These are phyloP conservation scores for Chlorella sp. DNA, from an alignment of 139 green algal species.

Conservation along the genomic window DNA sequence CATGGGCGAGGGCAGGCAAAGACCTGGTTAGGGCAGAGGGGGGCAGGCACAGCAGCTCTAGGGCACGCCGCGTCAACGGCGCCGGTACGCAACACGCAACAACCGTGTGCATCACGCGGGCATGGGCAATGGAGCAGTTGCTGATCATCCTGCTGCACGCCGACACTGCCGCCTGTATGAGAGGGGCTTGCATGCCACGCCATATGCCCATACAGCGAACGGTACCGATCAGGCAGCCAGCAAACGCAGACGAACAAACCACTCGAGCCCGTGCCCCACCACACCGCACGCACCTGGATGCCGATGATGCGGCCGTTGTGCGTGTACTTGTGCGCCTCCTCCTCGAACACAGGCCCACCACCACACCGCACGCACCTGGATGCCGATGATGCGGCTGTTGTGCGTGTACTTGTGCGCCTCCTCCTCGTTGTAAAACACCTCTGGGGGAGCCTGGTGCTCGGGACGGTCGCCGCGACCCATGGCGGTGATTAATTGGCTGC, in stretches of 20 bases:
- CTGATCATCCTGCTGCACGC: too few relatives aligned
- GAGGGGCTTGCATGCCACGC: too few relatives aligned
- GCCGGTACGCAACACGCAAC: neutral
- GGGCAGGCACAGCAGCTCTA: slow-evolving; percentile 93
- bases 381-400: slow-evolving; percentile 47
- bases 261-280: too few relatives aligned
- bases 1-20: too few relatives aligned
- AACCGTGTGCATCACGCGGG: too few relatives aligned
- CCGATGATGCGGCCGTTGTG: slow-evolving; percentile 53
- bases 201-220: too few relatives aligned
- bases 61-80: slow-evolving; percentile 49
- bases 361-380: slow-evolving; percentile 10
- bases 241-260: too few relatives aligned
- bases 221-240: too few relatives aligned
- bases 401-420: slow-evolving; percentile 95
- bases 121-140: too few relatives aligned
- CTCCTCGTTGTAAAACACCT: slow-evolving; percentile 94
- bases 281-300: slow-evolving; percentile 11
- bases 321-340: slow-evolving; percentile 94
- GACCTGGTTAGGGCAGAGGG: slow-evolving; percentile 10
- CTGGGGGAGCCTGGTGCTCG: slow-evolving; percentile 82
- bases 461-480: slow-evolving; percentile 77
- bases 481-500: too few relatives aligned
- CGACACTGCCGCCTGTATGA: too few relatives aligned
- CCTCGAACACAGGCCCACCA: too few relatives aligned